Evolutionary conservation across 176 grass and related monocot species (phyloP), one percentile per base, ranked within the genome.

Genomic region (Hyparrhenia diplandra): DNA sequence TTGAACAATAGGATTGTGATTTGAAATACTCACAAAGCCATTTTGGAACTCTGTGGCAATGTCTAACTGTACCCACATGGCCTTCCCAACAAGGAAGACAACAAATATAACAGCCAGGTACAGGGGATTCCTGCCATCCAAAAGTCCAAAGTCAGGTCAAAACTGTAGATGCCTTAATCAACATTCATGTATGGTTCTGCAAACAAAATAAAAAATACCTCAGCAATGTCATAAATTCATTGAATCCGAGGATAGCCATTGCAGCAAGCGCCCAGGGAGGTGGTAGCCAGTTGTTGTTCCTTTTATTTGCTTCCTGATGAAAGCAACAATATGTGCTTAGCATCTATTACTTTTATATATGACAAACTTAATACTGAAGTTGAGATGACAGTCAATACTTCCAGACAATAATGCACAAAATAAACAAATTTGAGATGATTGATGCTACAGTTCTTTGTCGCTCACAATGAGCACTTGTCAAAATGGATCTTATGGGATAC

Each of bases 181-280:
- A 13, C 28, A 58, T 28, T 75, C 1, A 73, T 9, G 20, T 13
- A 65, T 86, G 40, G n/a, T 10, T 74, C 35, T 73, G 47, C 18
- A 49, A 12, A 61, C 30, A 81, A 43, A 78, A 45, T 51, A 24
- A 76, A 37, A 6, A 59, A 83, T 86, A 99, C 96, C 89, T 95
- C 80, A 99, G 73, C 73, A 99, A 88, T 64, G 90, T 89, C 96
- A 99, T 99, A 52, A 99, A 93, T 79, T 99, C 96, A 23, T 99
- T 95, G 87, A 99, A 98, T 59, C 96, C 92, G 79, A 98, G 89
- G 37, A 98, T 67, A 49, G 80, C 66, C 81, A 98, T 95, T 60
- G 92, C 96, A 32, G 84, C 96, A 66, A 98, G 91, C 18, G 96
- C 96, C 96, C 96, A 98, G 64, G 96, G 96, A 90, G 96, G 96